Conservation (phyloP, 2,329 filamentous ascomycete genomes). For the Chrysoporthe puriensis region DNA sequence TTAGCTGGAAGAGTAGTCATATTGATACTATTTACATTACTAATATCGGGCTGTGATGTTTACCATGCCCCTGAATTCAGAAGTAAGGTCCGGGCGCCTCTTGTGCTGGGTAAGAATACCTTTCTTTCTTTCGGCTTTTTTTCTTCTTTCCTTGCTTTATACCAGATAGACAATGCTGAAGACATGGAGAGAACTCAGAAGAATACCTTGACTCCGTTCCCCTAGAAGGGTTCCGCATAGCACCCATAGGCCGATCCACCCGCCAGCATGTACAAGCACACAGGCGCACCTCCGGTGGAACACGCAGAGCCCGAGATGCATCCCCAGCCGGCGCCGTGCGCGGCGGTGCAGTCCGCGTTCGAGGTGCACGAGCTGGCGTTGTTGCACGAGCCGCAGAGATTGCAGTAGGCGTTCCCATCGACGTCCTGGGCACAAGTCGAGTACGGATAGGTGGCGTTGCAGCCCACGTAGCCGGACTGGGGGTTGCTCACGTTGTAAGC, state of each 20-base stretch:
- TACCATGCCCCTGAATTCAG: too few species aligned
- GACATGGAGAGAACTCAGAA: neutral
- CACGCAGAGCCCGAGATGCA: constrained; percentile 24
- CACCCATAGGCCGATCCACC: constrained; percentile 9
- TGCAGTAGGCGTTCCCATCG: constrained; percentile 26
- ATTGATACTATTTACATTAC: too few species aligned
- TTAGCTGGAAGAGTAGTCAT: too few species aligned
- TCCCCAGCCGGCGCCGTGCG: constrained; percentile 10
- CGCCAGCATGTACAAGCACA: constrained; percentile 18
- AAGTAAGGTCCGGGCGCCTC: too few species aligned
- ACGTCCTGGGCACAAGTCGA: constrained; percentile 17
- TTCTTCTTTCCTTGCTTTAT: too few species aligned
- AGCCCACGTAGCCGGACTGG: constrained; percentile 17
- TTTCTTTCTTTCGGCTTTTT: too few species aligned
- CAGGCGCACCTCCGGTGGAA: constrained; percentile 11
- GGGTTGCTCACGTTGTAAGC: constrained; percentile 22
- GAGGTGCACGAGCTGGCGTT: constrained; percentile 8
- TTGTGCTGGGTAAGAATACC: too few species aligned
- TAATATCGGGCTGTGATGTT: too few species aligned
- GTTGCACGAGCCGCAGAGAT: constrained; percentile 23
- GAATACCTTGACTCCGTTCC: neutral
- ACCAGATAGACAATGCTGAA: too few species aligned
- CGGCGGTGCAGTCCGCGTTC: constrained; percentile 19
- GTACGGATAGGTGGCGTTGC: constrained; percentile 18
- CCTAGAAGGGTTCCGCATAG: neutral